Conservation (phyloP, 768 basidiomycete genomes). For the Psilocybe sp. region DNA sequence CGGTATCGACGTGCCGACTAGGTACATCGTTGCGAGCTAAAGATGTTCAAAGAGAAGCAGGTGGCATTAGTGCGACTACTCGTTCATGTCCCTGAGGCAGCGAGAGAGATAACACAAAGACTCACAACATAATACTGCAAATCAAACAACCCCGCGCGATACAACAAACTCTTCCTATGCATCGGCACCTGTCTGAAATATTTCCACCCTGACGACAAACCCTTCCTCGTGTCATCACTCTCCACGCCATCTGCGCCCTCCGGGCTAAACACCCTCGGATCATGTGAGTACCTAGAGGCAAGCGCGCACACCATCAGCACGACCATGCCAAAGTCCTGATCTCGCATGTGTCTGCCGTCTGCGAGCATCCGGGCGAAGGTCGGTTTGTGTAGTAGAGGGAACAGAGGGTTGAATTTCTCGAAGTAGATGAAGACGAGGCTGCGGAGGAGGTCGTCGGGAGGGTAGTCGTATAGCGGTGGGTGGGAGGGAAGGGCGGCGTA, state of each 20-base stretch:
- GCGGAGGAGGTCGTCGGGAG: conserved; percentile 45
- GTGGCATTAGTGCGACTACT: too few relatives aligned
- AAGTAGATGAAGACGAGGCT: conserved; percentile 62
- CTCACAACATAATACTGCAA: conserved; percentile 66
- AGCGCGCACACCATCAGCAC: conserved; percentile 68
- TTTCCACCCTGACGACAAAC: conserved; percentile 56
- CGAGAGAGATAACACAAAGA: conserved; percentile 22
- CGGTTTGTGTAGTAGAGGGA: conserved; percentile 68
- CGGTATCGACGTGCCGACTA: conserved; percentile 44
- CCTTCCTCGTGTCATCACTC: too few relatives aligned
- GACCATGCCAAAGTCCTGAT: conserved; percentile 49
- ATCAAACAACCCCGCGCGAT: conserved; percentile 61
- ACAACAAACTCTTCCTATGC: conserved; percentile 54
- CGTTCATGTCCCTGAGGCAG: too few relatives aligned
- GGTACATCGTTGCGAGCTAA: conserved; percentile 30
- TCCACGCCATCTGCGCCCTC: too few relatives aligned
- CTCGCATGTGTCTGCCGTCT: conserved; percentile 44
- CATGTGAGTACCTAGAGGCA: conserved; percentile 58
- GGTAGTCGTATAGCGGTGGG: conserved; percentile 36
- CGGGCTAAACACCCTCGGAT: conserved; percentile 32
- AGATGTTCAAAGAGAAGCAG: too few relatives aligned
- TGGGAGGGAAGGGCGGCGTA: conserved; percentile 15
- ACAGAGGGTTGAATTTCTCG: conserved; percentile 39
- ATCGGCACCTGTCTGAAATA: conserved; percentile 62
- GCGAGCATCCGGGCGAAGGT: conserved; percentile 52